phyloP scores from a whole-genome alignment of 768 basidiomycete genomes.

The Lentinus tigrinus region DNA sequence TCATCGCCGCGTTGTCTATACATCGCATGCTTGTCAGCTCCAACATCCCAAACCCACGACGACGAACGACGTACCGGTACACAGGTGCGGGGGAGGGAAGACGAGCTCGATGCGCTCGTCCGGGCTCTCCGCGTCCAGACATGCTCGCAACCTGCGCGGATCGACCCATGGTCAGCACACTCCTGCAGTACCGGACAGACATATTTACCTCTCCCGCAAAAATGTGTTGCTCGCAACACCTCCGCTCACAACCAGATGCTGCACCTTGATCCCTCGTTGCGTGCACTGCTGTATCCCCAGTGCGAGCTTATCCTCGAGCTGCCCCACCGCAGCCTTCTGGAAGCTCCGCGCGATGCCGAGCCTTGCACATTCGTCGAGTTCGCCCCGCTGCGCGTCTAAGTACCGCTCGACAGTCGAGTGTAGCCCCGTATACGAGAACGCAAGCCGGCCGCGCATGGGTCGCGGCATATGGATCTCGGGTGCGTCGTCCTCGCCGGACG shows the following conservation, averaged over 20 bases:
- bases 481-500: slow-evolving; percentile 9
- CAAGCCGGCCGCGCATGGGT: slow-evolving; percentile 51
- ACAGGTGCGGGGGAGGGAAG: slow-evolving; percentile 78
- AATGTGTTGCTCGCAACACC: slow-evolving; percentile 89
- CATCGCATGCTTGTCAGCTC: background rate
- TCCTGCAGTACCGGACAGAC: slow-evolving; percentile 19
- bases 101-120: slow-evolving; percentile 43
- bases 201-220: slow-evolving; percentile 60
- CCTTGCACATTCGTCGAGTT: slow-evolving; percentile 38
- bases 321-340: slow-evolving; percentile 66
- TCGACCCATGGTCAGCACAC: slow-evolving; percentile 7
- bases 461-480: slow-evolving; percentile 7
- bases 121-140: slow-evolving; percentile 28
- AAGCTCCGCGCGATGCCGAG: slow-evolving; percentile 66
- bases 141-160: slow-evolving; percentile 32
- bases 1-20: slow-evolving; percentile 95
- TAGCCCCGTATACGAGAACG: slow-evolving; percentile 81
- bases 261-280: slow-evolving; percentile 42
- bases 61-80: slow-evolving; percentile 62
- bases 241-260: slow-evolving; percentile 79
- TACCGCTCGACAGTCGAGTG: slow-evolving; percentile 68
- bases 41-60: background rate
- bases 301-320: slow-evolving; percentile 72
- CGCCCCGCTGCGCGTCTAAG: slow-evolving; percentile 44
- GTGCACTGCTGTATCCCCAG: slow-evolving; percentile 50